Conservation (phyloP, 257 asterid species). For the Osmanthus fragrans region DNA sequence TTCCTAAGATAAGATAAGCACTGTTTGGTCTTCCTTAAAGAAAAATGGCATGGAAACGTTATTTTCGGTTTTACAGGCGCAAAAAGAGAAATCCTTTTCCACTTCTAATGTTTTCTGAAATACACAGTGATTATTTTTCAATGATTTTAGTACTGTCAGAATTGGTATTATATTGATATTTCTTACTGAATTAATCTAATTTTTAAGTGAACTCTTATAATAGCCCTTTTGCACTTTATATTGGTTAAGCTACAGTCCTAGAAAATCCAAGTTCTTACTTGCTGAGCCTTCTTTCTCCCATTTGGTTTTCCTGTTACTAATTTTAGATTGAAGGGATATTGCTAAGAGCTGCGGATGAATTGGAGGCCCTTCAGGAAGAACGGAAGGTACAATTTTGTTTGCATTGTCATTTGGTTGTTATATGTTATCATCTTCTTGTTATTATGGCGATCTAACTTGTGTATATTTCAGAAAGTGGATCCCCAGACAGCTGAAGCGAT, state of each 20-base stretch:
- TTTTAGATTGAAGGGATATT: constrained; percentile 89
- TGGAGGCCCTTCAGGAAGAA: constrained; percentile 92
- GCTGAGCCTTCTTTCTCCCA: not conserved
- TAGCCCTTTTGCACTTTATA: not conserved
- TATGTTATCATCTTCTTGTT: constrained; percentile 1
- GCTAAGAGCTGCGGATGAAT: constrained; percentile 71
- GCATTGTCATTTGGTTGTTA: constrained; percentile 9
- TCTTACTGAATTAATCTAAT: not conserved
- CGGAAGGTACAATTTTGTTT: constrained; percentile 60
- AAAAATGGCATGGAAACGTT: not conserved
- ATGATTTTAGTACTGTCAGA: not conserved
- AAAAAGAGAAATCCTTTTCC: not conserved
- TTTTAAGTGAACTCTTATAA: not conserved
- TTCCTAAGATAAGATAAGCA: not conserved
- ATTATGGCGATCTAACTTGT: constrained; percentile 10
- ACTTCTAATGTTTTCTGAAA: no score
- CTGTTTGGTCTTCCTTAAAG: not conserved
- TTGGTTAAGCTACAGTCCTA: not conserved
- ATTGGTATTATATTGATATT: not conserved
- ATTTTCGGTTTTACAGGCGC: not conserved
- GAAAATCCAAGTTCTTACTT: not conserved
- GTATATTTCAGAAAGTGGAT: constrained; percentile 68
- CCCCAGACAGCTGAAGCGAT: constrained; percentile 81
- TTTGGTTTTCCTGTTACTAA: constrained; percentile 7
- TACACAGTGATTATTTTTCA: not conserved